A percentile compares a stretch with the other conserved stretches of the same genome.
These are phyloP conservation scores for Rhodotorula sp. DNA, from an alignment of 1,284 basidiomycete species.

Conservation along the genomic window DNA sequence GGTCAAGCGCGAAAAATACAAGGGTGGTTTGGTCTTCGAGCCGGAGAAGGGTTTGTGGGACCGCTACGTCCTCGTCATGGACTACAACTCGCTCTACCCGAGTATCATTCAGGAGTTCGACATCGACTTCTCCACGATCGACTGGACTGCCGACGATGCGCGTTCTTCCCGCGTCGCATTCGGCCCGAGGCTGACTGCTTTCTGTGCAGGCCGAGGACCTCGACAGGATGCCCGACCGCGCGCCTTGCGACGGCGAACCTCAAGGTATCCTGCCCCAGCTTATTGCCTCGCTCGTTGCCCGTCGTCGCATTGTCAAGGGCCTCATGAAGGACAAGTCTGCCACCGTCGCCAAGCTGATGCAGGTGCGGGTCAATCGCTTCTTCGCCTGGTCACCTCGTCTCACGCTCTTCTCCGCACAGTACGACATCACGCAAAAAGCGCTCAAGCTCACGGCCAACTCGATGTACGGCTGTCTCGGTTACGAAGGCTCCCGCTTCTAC, in stretches of 20 bases:
- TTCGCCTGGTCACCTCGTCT: not conserved
- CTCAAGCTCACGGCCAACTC: constrained; percentile 98
- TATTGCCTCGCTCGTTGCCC: constrained; percentile 88
- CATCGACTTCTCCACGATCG: constrained; percentile 97
- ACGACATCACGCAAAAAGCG: constrained; percentile 95
- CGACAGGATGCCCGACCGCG: constrained; percentile 86
- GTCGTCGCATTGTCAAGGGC: constrained; percentile 85
- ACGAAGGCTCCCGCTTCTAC: constrained; percentile 95
- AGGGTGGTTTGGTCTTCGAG: constrained; percentile 96
- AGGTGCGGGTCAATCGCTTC: constrained; percentile 58
- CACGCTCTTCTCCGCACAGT: constrained; percentile 55
- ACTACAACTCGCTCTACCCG: constrained; percentile 99
- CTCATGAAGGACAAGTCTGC: constrained; percentile 89
- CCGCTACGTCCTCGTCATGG: constrained; percentile 97
- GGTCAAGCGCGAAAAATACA: constrained; percentile 90
- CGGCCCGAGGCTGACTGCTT: constrained; percentile 24
- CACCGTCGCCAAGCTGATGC: constrained; percentile 72
- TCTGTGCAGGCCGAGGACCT: constrained; percentile 64
- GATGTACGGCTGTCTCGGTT: constrained; percentile 99
- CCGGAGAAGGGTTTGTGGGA: constrained; percentile 97
- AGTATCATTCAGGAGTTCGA: constrained; percentile 99
- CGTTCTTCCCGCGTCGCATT: constrained; percentile 53
- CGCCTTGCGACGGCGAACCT: constrained; percentile 61
- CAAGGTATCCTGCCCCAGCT: constrained; percentile 92
- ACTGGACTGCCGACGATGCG: constrained; percentile 61